Conservation (phyloP, 371 early-diverging fungal species). For the Nosema muscidifuracis region DNA sequence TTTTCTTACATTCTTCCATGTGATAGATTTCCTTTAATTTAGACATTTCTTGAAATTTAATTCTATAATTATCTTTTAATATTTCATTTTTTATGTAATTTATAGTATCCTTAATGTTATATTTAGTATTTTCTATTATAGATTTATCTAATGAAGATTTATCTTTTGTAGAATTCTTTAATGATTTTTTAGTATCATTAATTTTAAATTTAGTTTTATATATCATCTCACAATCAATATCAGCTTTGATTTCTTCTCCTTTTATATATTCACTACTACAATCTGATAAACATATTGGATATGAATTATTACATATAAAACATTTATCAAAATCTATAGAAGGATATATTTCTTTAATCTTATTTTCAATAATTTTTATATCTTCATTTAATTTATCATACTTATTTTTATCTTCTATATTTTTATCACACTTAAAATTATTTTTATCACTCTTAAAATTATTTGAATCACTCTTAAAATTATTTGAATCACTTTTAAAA, state of each 20-base stretch:
- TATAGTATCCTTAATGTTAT: neutral
- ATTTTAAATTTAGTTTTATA: neutral
- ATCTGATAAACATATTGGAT: constrained; percentile 11
- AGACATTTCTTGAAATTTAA: constrained; percentile 40
- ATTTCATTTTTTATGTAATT: constrained; percentile 22
- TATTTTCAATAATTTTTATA: neutral
- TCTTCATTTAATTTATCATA: constrained; percentile 16
- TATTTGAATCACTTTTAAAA: too few species aligned
- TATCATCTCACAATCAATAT: neutral
- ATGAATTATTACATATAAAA: constrained; percentile 38
- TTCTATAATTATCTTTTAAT: neutral
- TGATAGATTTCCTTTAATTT: constrained; percentile 55
- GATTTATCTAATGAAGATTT: neutral
- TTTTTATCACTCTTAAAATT: too few species aligned
- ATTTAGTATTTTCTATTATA: neutral
- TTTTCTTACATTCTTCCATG: constrained; percentile 63
- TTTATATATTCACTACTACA: constrained; percentile 21
- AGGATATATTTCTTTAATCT: neutral
- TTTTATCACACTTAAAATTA: too few species aligned
- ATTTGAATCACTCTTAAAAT: too few species aligned
- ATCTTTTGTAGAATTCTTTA: neutral
- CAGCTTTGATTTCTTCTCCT: neutral
- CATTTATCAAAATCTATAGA: constrained; percentile 32
- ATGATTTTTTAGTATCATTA: neutral
- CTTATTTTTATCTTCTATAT: neutral